Evolutionary conservation across 129 eudicot genomes (phyloP), one percentile per base, ranked within the genome.

Genomic region (Sambucus nigra): DNA sequence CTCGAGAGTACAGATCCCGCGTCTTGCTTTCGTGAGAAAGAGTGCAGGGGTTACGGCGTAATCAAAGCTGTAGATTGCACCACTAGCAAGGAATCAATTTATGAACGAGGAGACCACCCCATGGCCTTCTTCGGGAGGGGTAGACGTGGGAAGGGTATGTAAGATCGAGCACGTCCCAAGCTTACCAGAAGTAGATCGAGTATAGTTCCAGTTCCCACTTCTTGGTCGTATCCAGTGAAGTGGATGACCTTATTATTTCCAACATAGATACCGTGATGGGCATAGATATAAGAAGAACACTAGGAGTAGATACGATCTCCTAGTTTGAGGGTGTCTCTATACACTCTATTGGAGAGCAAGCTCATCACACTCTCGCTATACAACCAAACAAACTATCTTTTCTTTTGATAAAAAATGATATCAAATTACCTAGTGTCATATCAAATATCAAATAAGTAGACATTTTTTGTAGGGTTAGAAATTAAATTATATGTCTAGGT

Each of bases 1-100:
- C 1, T 94, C 96, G 2, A 82, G 86, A 7, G 96, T 82, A 63
- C 94, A 82, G 4, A 94, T 87, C 13, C 96, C 96, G 17, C 96
- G 94, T 28, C 96, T 76, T 1, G 87, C 88, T 72, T 85, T 81
- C 51, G 96, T 85, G 1, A 87, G 85, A 48, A 87, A 87, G 38
- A 79, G 27, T 22, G 94, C 74, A 1, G 88, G 85, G 49, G 47
- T 68, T 41, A 76, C 85, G 0, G 87, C 48, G 51, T 87, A 82
- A 29, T 82, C 83, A 21, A 76, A 76, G 9, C 75, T 71, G 53
- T 76, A 71, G 2, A 76, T 46, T 31, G 64, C 40, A 17, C 83
- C 83, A n/a, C 74, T 67, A 24, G 75, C 61, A 12, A 76, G 78
- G 68, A 76, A 76, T 67, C 83, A 76, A 59, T 71, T 41, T 47